A percentile compares a stretch with the other conserved stretches of the same genome.
phyloP scores from a whole-genome alignment of 257 asterid species.

The Dorcoceras hygrometricum region DNA sequence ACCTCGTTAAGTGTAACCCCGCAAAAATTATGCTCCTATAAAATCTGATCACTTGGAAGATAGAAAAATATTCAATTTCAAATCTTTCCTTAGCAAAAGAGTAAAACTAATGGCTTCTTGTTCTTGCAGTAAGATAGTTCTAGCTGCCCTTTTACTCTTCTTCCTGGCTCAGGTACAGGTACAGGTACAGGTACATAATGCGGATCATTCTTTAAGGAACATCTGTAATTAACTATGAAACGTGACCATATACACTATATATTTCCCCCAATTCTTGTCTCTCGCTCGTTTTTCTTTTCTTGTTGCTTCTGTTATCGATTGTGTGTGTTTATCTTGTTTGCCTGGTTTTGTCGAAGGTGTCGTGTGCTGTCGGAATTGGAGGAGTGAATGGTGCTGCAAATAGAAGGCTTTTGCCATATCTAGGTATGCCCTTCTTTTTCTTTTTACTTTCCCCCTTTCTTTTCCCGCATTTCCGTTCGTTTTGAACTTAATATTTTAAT shows the following conservation, averaged over 20 bases:
- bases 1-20: constrained; percentile 12
- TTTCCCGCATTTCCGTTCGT: too few relatives aligned
- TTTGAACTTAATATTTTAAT: too few relatives aligned
- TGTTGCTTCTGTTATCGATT: neutral
- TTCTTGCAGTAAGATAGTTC: constrained; percentile 39
- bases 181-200: too few relatives aligned
- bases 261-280: neutral
- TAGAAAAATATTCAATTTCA: neutral
- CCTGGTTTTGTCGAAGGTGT: constrained; percentile 39
- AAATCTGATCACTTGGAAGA: constrained; percentile 6
- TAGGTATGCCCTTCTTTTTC: constrained; percentile 33
- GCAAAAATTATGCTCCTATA: constrained; percentile 21
- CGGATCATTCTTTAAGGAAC: too few relatives aligned
- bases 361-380: constrained; percentile 46
- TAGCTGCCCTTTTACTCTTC: constrained; percentile 39
- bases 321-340: neutral
- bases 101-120: constrained; percentile 26
- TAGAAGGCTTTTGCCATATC: constrained; percentile 47
- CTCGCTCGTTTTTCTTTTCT: neutral
- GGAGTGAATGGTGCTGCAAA: constrained; percentile 46
- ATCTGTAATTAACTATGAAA: too few relatives aligned
- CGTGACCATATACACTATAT: too few relatives aligned
- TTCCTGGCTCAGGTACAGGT: constrained; percentile 42
- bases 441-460: neutral
- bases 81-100: neutral